Conservation (phyloP, 2,329 filamentous ascomycete genomes). For the Trichoderma endophyticum region DNA sequence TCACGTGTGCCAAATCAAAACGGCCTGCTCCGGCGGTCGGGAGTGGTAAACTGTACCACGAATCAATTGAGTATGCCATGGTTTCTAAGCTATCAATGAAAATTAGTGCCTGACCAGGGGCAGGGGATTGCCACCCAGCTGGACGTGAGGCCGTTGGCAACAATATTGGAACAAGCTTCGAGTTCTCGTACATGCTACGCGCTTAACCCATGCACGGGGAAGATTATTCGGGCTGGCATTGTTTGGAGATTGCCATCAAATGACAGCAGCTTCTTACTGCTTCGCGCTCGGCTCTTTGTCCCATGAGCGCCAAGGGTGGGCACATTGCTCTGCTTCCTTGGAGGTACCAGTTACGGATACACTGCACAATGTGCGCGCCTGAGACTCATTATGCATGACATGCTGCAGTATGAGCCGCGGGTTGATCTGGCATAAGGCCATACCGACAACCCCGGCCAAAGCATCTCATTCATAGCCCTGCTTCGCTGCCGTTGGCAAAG, state of each 20-base stretch:
- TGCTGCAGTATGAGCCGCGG: constrained; percentile 15
- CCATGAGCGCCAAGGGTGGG: not conserved
- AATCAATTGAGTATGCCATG: not conserved
- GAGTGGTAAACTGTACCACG: not conserved
- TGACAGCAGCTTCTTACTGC: not conserved
- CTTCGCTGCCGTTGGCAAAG: not conserved
- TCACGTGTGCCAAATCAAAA: constrained; percentile 9
- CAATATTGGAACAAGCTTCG: not conserved
- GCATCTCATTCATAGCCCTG: not conserved
- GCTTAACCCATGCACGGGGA: not conserved
- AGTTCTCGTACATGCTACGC: not conserved
- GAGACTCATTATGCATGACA: constrained; percentile 20
- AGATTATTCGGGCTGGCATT: not conserved
- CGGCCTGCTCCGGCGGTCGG: constrained; percentile 17
- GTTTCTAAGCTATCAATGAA: not conserved
- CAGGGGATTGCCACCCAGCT: not conserved
- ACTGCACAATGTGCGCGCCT: constrained; percentile 6
- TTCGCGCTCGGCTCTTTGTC: not conserved
- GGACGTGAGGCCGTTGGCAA: not conserved
- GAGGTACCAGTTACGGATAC: not conserved
- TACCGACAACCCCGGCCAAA: constrained; percentile 1
- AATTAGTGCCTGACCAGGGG: not conserved
- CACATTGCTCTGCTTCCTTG: not conserved
- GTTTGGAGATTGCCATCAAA: not conserved
- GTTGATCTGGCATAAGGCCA: constrained; percentile 19